Base-by-base conservation (phyloP, 2,329 filamentous ascomycete species). In the Pochonia chlamydosporia region DNA sequence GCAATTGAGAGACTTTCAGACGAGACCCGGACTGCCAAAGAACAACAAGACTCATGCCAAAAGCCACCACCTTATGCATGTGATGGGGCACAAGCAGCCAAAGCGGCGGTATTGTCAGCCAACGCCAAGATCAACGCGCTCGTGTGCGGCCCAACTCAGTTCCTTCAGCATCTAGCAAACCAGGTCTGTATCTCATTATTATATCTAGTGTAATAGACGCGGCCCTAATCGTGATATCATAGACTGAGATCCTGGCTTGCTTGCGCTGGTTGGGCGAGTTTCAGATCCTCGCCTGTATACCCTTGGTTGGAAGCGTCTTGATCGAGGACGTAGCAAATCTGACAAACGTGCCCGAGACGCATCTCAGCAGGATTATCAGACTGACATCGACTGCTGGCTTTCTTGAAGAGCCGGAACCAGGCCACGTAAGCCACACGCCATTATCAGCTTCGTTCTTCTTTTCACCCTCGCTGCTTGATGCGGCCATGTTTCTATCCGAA, bases 251-350 rank as follows among this genome's bases (percentile, higher is more conserved):
- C 16, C 40, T 43, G 4, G 46, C 28, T 4, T 28, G 40, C 25
- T 25, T 48, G 6, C 40, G 40, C 18, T 48, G 41, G 71, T 59
- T 74, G 13, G 65, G 61, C 5, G 65, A 74, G 11, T 69, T 69
- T 49, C 69, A 73, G 43, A 57, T 74, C 4, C 62, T 72, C 1
- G 68, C 68, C 3, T 73, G 60, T 51, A 67, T 75, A n/a, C 72
- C 71, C 1, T 54, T 68, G 2, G 46, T 40, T 5, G 64, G 59
- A 20, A 65, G 54, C 35, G 62, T 71, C 8, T 52, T 60, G 2
- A 52, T 63, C 40, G 59, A 63, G 30, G 72, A 74, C 42, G 52
- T 74, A 1, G 69, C 72, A 5, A 65, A 70, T 14, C 52, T 75
- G 3, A 51, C 63, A 2, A 60, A 59, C 16, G 67, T 72, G 0